Percentiles rank a stretch among this genome's conserved stretches.
phyloP scores from a whole-genome alignment of 2,329 filamentous ascomycete genomes.

The Triangularia setosa region DNA sequence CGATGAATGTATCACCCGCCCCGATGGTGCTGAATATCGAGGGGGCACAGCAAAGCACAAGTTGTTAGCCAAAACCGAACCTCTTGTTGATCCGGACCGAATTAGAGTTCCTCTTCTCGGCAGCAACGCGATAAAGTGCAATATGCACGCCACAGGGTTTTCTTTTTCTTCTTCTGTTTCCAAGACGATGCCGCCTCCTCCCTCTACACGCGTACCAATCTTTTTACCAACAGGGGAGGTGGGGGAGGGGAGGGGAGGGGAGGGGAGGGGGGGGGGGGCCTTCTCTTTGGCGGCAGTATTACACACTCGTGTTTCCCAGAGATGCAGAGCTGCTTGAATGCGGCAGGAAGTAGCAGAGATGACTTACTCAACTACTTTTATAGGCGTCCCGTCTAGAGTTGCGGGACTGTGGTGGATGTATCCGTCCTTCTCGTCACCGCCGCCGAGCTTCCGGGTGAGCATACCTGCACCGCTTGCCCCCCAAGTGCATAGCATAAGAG shows the following conservation, averaged over 20 bases:
- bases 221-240: background rate
- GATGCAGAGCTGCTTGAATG: background rate
- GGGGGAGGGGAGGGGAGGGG: no score
- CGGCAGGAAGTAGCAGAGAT: background rate
- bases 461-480: conserved; percentile 44
- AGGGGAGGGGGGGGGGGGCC: background rate
- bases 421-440: conserved; percentile 1
- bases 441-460: conserved; percentile 35
- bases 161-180: background rate
- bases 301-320: background rate
- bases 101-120: background rate
- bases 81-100: background rate
- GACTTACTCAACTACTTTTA: conserved; percentile 58
- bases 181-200: background rate
- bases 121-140: background rate
- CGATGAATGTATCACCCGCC: conserved; percentile 73
- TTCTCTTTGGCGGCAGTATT: no score
- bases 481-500: conserved; percentile 43
- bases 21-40: conserved; percentile 56
- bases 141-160: background rate
- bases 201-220: background rate
- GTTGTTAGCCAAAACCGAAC: conserved; percentile 13
- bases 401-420: conserved; percentile 44
- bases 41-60: conserved; percentile 1
- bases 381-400: conserved; percentile 31